Base-by-base conservation (phyloP, 2,329 filamentous ascomycete genomes). In the Grosmannia clavigera region DNA sequence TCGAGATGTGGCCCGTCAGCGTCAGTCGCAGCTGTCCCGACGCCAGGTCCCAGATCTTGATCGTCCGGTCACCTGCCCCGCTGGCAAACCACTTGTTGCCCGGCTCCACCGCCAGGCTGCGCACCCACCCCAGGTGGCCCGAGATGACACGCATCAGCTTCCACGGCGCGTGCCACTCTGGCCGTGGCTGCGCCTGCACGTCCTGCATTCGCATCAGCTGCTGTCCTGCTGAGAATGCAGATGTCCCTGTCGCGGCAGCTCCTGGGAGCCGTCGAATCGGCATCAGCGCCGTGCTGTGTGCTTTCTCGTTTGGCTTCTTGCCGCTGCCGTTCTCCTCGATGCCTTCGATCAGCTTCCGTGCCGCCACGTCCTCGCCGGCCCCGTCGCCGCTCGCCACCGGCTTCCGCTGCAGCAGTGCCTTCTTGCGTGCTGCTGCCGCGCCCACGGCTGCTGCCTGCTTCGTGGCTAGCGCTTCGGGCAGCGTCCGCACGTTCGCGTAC, bases 31-130 rank as follows among this genome's bases (percentile, higher is more conserved):
- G 76, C n/a, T 81, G 83, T 0, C 95, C 94, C 1, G 88, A 89
- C 22, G 91, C 94, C 64, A 99, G 74, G 74, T 99, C 92, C 92
- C 92, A 99, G 64, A 99, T 95, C 77, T 99, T 99, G 75, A 99
- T 96, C 1, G 92, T 97, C 58, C 95, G 81, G 71, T 99, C 94
- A 60, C 92, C 95, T 7, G 92, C 91, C 63, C 94, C 94, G 67
- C 89, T 95, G 25, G 91, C 94, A 72, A 99, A 99, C 90, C 92
- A 99, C 72, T 96, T 84, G 73, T 99, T 99, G 68, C 90, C 89
- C 1, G 95, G 95, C 73, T 99, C 95, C 56, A 97, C 90, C 1
- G 92, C 90, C 67, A 96, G 76, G 66, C 83, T 83, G 63, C 92
- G 81, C 64, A 99, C 94, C 94, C 94, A 99, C 31, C 94, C 94